Base-by-base conservation (phyloP, 306 rosid genomes). In the Cicer chorassanicum region DNA sequence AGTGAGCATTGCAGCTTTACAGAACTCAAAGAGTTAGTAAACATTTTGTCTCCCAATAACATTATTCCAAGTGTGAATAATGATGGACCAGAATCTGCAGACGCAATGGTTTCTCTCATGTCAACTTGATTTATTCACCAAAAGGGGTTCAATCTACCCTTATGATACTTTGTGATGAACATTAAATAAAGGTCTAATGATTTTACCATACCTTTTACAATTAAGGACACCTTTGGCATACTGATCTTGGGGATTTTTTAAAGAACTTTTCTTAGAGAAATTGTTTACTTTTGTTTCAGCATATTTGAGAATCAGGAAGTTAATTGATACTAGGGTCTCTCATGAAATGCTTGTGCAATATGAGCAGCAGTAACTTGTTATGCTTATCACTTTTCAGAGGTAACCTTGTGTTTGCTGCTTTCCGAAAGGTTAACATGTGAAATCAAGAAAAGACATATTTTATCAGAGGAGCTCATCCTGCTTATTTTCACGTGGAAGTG, bases 1-100 rank as follows among this genome's bases (percentile, higher is more conserved):
- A 91, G 96, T 29, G 98, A 94, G 85, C 97, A 94, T 74, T 72
- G 86, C 88, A 94, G 97, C 93, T 91, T 91, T 77, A 81, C 95
- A 70, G 97, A 94, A 68, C 91, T 94, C 34, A 85, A 60, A 75
- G 91, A 94, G 57, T 91, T 94, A 76, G 95, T 85, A 41, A 91
- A 87, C 82, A 79, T 88, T 63, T 56, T 87, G n/a, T 90, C 96
- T 81, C 92, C 98, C 6, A 77, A 29, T n/a, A 84, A 88, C 66
- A 89, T 94, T 73, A 87, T 90, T 79, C 98, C 98, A 4, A 88
- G 97, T 57, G 97, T 94, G 79, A 91, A 90, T 73, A 94, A 94
- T 72, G 85, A 88, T 43, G 96, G 96, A 38, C 86, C 88, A 15
- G 90, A 94, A 63, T 91, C 97, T 45, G 90, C 94, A 49, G 80